phyloP scores from a whole-genome alignment of 352 stramenopile species.

The Pythium chondricola region DNA sequence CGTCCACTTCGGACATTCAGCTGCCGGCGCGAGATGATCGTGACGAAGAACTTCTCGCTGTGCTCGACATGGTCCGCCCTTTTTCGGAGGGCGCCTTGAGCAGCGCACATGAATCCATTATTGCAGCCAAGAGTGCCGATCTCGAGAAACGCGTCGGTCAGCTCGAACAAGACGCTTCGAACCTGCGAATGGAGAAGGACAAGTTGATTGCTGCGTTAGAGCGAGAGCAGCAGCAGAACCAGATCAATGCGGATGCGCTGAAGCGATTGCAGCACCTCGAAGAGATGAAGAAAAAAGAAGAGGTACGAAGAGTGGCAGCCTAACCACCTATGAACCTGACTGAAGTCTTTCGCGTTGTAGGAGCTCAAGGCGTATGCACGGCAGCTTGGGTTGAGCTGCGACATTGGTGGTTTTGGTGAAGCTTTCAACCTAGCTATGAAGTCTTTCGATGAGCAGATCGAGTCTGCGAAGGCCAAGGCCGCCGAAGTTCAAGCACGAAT shows the following conservation, averaged over 20 bases:
- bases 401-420: not conserved
- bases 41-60: slow-evolving; percentile 3
- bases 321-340: no score
- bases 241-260: no score
- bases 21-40: no score
- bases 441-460: no score
- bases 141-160: not conserved
- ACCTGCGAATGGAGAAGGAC: not conserved
- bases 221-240: no score
- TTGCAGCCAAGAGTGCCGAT: slow-evolving; percentile 3
- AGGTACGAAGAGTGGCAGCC: no score
- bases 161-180: not conserved
- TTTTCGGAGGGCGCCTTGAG: slow-evolving; percentile 10
- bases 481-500: slow-evolving; percentile 45
- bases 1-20: no score
- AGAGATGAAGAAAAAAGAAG: slow-evolving; percentile 12
- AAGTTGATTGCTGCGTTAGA: no score
- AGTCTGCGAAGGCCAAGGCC: no score
- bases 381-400: not conserved
- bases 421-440: no score
- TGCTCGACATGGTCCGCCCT: slow-evolving; percentile 6
- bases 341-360: no score
- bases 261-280: slow-evolving; percentile 10
- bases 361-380: not conserved
- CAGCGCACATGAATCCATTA: slow-evolving; percentile 1